Evolutionary conservation across 2,329 filamentous ascomycete species (phyloP), one percentile per base, ranked within the genome.

Genomic region (Aspergillus costaricaensis): DNA sequence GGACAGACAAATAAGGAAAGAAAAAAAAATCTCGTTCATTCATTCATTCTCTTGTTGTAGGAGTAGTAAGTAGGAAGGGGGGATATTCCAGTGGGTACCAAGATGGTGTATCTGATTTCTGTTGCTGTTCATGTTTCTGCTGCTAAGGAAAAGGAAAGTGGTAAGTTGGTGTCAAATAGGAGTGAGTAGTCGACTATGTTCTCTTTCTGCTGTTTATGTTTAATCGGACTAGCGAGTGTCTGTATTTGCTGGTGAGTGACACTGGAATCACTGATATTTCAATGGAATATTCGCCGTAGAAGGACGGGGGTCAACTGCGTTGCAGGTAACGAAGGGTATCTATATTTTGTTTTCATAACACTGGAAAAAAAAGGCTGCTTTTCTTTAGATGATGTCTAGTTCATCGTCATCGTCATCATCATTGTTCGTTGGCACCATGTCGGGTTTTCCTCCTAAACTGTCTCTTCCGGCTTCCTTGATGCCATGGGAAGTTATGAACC

Each of bases 401-500:
- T 81, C 80, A 67, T 81, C 80, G 51, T 82, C 79, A 59, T 81
- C 80, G 54, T 84, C 82, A 65, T 83, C 80, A 61, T 82, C 79
- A 57, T 57, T 58, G 51, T 54, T 63, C 55, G 61, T 62, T 12
- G 38, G 70, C 65, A 48, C 68, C 66, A 48, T 79, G 55, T 85
- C 83, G n/a, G 68, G 63, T 21, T 67, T 66, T 5, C 75, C 79
- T 9, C 88, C 87, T 2, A 92, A 72, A 70, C 89, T 92, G 70
- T 92, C 90, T 61, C 89, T 81, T 1, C 90, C 90, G 4, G 90
- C 90, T 75, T 91, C 89, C 57, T 87, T 85, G 63, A 93, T 92
- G 0, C 90, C 90, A 72, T 88, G 91, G 44, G 87, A 86, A 25
- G 90, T 91, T 43, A 92, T 84, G 70, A 93, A 92, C n/a, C 90